Conservation (phyloP, 768 basidiomycete genomes). For the Favolaschia claudopus region DNA sequence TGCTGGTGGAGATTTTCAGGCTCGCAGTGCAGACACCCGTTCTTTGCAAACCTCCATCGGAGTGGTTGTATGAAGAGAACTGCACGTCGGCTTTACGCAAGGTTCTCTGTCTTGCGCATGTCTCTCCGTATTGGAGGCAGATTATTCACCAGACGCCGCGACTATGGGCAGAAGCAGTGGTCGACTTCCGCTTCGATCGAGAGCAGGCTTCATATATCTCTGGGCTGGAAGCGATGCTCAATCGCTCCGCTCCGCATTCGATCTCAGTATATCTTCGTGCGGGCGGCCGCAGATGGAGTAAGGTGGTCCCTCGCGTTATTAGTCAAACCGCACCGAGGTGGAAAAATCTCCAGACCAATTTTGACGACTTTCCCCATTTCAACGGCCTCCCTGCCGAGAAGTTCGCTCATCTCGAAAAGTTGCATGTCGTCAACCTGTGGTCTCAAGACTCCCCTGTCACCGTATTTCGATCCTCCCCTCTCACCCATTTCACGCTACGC, state of each 20-base stretch:
- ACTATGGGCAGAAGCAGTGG: not conserved
- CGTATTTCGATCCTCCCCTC: conserved; percentile 3
- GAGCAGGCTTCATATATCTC: not conserved
- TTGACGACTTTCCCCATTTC: not conserved
- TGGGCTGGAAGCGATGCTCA: not conserved
- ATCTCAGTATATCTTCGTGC: conserved; percentile 3
- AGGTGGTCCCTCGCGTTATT: not conserved
- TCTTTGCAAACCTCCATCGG: not conserved
- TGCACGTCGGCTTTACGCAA: not conserved
- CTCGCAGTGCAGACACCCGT: not conserved
- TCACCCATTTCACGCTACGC: not conserved
- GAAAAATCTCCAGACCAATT: not conserved
- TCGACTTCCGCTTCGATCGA: not conserved
- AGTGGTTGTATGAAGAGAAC: not conserved
- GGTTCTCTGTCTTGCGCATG: not conserved
- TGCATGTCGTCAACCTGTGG: not conserved
- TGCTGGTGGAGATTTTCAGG: conserved; percentile 9
- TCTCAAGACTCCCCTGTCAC: not conserved
- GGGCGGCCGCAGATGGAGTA: no score
- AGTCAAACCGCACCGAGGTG: not conserved
- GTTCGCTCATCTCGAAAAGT: not conserved
- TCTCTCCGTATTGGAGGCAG: conserved; percentile 4
- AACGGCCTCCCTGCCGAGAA: not conserved
- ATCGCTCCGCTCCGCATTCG: conserved; percentile 2
- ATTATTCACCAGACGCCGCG: not conserved